Evolutionary conservation across 208 protist species (phyloP).

Genomic region (Trypanosoma cruzi): DNA sequence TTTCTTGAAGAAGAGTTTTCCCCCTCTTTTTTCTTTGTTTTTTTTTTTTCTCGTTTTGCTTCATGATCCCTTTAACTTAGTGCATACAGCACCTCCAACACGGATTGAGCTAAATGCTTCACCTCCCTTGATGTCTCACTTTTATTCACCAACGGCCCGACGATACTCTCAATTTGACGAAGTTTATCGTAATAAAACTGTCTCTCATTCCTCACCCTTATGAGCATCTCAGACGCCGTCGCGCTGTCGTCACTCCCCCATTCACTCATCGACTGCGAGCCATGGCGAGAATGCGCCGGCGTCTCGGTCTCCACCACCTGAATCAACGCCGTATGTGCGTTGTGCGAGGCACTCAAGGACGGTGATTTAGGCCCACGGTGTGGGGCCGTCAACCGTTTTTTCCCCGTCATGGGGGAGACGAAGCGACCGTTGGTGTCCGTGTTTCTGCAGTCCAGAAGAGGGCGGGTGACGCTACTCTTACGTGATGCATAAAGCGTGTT

Average conservation of each 20-base stretch:
- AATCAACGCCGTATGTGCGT: conserved; percentile 1
- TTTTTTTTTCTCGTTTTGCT: neutral
- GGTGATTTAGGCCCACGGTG: neutral
- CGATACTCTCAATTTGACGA: conserved; percentile 65
- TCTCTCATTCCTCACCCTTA: conserved; percentile 37
- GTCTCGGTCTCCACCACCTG: conserved; percentile 17
- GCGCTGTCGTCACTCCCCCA: conserved; percentile 19
- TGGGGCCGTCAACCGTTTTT: neutral
- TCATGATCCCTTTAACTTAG: conserved; percentile 19
- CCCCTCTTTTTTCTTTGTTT: neutral
- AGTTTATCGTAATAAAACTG: conserved; percentile 90
- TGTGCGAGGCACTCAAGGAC: neutral
- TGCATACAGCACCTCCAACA: conserved; percentile 58
- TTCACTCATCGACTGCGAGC: too few species aligned
- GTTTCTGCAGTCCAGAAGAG: neutral
- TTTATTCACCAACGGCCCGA: conserved; percentile 32
- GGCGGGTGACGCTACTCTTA: conserved; percentile 25
- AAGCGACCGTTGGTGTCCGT: neutral
- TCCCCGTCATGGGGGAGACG: neutral
- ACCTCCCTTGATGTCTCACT: conserved; percentile 23
- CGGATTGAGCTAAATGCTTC: conserved; percentile 38
- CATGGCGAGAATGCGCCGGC: neutral
- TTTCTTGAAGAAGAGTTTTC: too few species aligned
- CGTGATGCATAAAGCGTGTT: neutral
- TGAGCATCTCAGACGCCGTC: conserved; percentile 16